These are phyloP conservation scores for Hymenoscyphus albidus DNA, from an alignment of 2,329 filamentous ascomycete species.

Conservation along the genomic window DNA sequence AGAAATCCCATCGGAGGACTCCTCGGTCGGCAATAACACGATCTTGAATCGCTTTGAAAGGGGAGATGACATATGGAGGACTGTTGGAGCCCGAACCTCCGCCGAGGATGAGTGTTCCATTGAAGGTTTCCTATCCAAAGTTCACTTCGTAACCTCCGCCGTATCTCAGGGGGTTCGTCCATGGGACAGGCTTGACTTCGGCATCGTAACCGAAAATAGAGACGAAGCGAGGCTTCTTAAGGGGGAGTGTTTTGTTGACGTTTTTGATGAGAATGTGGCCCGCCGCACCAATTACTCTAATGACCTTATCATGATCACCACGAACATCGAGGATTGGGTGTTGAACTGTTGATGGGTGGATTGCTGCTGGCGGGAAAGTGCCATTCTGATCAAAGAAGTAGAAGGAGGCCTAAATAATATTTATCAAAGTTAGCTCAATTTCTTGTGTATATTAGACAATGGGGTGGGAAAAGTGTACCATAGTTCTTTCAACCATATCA, in stretches of 20 bases:
- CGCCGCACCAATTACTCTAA: slow-evolving; percentile 55
- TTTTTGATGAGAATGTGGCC: slow-evolving; percentile 70
- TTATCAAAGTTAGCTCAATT: background rate
- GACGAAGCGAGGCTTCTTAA: slow-evolving; percentile 54
- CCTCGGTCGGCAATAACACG: slow-evolving; percentile 3
- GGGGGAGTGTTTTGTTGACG: slow-evolving; percentile 55
- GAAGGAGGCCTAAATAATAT: slow-evolving; percentile 18
- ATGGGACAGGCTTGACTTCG: slow-evolving; percentile 19
- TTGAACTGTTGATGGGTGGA: slow-evolving; percentile 39
- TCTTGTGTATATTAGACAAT: background rate
- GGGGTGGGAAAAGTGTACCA: slow-evolving; percentile 38
- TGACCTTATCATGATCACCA: slow-evolving; percentile 54
- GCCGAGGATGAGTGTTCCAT: slow-evolving; percentile 6
- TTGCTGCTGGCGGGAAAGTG: slow-evolving; percentile 5
- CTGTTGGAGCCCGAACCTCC: slow-evolving; percentile 1
- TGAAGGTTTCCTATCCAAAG: slow-evolving; percentile 43
- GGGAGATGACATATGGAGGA: slow-evolving; percentile 2
- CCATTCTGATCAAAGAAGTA: slow-evolving; percentile 8
- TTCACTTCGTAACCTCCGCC: slow-evolving; percentile 8
- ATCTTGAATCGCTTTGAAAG: slow-evolving; percentile 6
- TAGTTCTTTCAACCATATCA: slow-evolving; percentile 69
- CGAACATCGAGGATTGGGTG: slow-evolving; percentile 57
- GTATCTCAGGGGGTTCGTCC: slow-evolving; percentile 4
- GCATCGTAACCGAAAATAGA: slow-evolving; percentile 65
- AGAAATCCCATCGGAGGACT: slow-evolving; percentile 6